These are phyloP conservation scores for Hyphopichia pseudoburtonii DNA, from an alignment of 1,139 yeast genomes.

Conservation along the genomic window DNA sequence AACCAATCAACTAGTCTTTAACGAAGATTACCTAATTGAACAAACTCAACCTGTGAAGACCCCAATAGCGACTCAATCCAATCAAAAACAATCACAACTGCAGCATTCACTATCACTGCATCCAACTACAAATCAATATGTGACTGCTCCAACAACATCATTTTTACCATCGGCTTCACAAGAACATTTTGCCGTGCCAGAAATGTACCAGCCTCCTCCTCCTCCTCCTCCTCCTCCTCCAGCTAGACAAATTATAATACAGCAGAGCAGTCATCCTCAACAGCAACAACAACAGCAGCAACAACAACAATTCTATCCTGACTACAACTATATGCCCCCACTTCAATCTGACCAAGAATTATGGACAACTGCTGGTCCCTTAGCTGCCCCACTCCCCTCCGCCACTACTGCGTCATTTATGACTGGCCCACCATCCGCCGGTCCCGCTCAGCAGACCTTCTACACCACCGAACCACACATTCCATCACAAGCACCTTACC, in stretches of 20 bases:
- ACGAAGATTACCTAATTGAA: slow-evolving; percentile 48
- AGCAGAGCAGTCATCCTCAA: background rate
- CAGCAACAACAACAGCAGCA: background rate
- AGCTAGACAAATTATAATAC: too few relatives aligned
- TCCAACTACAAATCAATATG: background rate
- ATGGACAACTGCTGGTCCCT: slow-evolving; percentile 2
- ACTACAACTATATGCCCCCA: too few relatives aligned
- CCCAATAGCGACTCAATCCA: slow-evolving; percentile 18
- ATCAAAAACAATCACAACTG: slow-evolving; percentile 6
- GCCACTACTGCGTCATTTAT: too few relatives aligned
- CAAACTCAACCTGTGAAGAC: slow-evolving; percentile 43
- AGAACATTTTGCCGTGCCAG: background rate
- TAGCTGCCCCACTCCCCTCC: slow-evolving; percentile 7
- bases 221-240: background rate
- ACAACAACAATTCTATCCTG: background rate
- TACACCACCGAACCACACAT: background rate
- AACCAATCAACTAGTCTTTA: slow-evolving; percentile 34
- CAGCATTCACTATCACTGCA: slow-evolving; percentile 10
- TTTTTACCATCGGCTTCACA: background rate
- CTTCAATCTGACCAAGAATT: too few relatives aligned
- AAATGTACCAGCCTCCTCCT: background rate
- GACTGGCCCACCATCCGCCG: slow-evolving; percentile 2
- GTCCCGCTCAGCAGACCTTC: slow-evolving; percentile 1
- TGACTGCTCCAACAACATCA: too few relatives aligned
- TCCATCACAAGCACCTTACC: background rate